phyloP scores from a whole-genome alignment of 2,329 filamentous ascomycete species.

The Fusarium burgessii region DNA sequence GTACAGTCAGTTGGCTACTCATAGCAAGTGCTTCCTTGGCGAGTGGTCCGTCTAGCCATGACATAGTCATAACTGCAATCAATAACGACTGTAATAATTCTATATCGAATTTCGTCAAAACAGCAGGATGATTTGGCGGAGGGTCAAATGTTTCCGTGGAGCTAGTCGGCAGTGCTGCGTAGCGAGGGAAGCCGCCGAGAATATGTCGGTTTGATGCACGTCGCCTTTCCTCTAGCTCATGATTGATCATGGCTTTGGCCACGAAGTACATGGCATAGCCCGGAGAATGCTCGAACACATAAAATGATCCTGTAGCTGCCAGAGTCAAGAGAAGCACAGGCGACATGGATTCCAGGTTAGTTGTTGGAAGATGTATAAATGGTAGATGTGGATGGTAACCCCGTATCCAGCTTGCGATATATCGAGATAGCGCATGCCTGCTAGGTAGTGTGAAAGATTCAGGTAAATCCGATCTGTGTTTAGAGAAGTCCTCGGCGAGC shows the following conservation, averaged over 20 bases:
- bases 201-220: not conserved
- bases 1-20: not conserved
- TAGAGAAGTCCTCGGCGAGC: not conserved
- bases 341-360: conserved; percentile 6
- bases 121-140: not conserved
- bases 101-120: not conserved
- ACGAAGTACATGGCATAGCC: not conserved
- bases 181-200: not conserved
- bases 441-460: conserved; percentile 9
- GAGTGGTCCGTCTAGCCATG: not conserved
- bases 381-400: conserved; percentile 27
- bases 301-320: not conserved
- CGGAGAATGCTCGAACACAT: not conserved
- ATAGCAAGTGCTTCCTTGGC: not conserved
- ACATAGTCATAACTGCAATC: conserved; percentile 6
- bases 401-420: conserved; percentile 26
- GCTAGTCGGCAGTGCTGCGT: not conserved
- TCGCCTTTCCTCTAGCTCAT: not conserved
- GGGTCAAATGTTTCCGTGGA: not conserved
- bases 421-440: conserved; percentile 21
- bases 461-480: not conserved
- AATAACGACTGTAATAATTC: not conserved
- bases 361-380: conserved; percentile 18
- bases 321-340: not conserved
- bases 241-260: not conserved